Percentiles rank a stretch among this genome's conserved stretches.
Conservation (phyloP, 345 rosid species). For the Eucalyptus caleyi region DNA sequence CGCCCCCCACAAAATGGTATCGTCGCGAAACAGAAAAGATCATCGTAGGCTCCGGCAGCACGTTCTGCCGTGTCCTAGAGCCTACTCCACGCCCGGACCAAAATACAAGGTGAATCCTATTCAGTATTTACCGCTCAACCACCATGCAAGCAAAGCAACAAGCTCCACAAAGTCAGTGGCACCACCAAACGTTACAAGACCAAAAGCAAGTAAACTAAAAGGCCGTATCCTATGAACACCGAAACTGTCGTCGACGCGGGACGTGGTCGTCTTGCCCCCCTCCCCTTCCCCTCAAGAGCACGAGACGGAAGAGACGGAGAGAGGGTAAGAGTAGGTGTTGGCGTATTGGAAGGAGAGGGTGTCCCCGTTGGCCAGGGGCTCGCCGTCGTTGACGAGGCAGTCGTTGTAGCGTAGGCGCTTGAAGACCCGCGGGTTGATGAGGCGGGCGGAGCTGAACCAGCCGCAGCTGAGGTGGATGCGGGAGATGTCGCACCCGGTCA, state of each 20-base stretch:
- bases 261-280: neutral
- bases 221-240: neutral
- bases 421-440: constrained; percentile 71
- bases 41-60: neutral
- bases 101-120: neutral
- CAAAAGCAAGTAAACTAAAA: neutral
- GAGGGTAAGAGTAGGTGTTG: constrained; percentile 64
- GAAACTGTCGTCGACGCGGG: neutral
- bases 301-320: constrained; percentile 48
- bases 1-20: neutral
- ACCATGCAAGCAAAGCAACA: neutral
- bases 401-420: constrained; percentile 72
- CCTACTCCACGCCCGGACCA: neutral
- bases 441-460: constrained; percentile 81
- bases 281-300: constrained; percentile 19
- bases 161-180: neutral
- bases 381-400: constrained; percentile 79
- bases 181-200: neutral
- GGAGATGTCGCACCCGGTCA: constrained; percentile 58
- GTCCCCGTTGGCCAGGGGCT: constrained; percentile 50
- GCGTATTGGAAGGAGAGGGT: constrained; percentile 63
- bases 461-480: constrained; percentile 68
- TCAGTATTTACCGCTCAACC: neutral
- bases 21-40: neutral
- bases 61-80: neutral